Evolutionary conservation across 345 rosid species (phyloP).

Genomic region (Populus ilicifolia): DNA sequence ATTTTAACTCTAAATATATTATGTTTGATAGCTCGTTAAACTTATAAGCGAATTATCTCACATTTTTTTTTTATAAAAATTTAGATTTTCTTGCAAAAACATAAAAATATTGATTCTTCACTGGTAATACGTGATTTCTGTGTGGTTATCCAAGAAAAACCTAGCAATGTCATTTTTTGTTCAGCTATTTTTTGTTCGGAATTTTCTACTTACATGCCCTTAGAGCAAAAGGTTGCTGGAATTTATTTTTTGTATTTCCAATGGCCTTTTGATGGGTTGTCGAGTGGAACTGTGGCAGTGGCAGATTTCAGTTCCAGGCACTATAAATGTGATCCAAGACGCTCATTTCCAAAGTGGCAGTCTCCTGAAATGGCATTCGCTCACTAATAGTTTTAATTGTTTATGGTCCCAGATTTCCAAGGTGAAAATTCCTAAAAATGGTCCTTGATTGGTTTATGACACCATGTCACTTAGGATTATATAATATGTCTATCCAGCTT

Average conservation of each 20-base stretch:
- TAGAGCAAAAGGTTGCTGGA: neutral
- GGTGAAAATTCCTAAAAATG: neutral
- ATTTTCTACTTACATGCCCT: neutral
- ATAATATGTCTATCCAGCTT: neutral
- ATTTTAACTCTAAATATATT: no score
- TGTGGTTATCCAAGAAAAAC: neutral
- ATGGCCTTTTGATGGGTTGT: neutral
- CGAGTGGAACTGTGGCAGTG: neutral
- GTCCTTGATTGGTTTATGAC: neutral
- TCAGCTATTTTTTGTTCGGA: neutral
- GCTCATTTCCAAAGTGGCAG: conserved; percentile 7
- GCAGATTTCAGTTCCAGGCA: neutral
- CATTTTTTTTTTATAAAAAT: no score
- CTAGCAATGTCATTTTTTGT: neutral
- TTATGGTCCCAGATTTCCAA: neutral
- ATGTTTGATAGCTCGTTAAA: fast-evolving
- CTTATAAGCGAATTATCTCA: fast-evolving
- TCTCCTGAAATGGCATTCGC: conserved; percentile 11
- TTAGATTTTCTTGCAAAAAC: no score
- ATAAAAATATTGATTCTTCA: no score
- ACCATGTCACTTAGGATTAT: neutral
- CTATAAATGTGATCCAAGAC: neutral
- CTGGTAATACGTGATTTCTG: neutral
- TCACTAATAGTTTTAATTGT: neutral
- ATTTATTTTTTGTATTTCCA: neutral